These are phyloP conservation scores for Protea cynaroides DNA, from an alignment of 164 flowering plant genomes.

Conservation along the genomic window DNA sequence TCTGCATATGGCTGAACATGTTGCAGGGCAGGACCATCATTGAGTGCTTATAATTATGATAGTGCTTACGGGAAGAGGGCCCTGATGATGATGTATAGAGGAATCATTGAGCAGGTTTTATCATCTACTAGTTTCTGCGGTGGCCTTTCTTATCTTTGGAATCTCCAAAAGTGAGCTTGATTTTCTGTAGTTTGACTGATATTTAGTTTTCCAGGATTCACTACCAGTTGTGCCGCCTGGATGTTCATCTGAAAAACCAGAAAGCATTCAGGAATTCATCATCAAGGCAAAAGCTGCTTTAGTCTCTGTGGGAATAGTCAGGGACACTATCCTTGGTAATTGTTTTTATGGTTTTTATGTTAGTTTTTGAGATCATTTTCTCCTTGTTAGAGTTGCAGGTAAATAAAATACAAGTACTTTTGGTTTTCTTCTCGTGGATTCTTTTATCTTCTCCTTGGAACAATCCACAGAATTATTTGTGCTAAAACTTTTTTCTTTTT, in stretches of 20 bases:
- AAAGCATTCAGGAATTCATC: conserved; percentile 60
- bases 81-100: conserved; percentile 71
- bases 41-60: conserved; percentile 96
- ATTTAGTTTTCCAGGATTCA: conserved; percentile 50
- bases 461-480: too few relatives aligned
- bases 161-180: neutral
- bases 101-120: conserved; percentile 85
- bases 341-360: conserved; percentile 5
- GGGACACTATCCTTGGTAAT: conserved; percentile 70
- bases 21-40: conserved; percentile 90
- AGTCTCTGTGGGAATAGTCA: conserved; percentile 85
- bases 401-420: too few relatives aligned
- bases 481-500: too few relatives aligned
- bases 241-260: conserved; percentile 80
- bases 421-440: too few relatives aligned
- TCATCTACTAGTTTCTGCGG: conserved; percentile 3
- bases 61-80: conserved; percentile 88
- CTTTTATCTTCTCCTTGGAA: too few relatives aligned
- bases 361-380: too few relatives aligned
- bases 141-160: neutral
- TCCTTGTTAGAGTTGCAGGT: too few relatives aligned
- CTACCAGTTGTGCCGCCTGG: conserved; percentile 88
- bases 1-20: conserved; percentile 12
- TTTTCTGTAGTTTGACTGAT: conserved; percentile 12
- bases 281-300: conserved; percentile 87